Evolutionary conservation across 2,329 filamentous ascomycete genomes (phyloP), one percentile per base, ranked within the genome.

Genomic region (Penicillium sclerotigenum): DNA sequence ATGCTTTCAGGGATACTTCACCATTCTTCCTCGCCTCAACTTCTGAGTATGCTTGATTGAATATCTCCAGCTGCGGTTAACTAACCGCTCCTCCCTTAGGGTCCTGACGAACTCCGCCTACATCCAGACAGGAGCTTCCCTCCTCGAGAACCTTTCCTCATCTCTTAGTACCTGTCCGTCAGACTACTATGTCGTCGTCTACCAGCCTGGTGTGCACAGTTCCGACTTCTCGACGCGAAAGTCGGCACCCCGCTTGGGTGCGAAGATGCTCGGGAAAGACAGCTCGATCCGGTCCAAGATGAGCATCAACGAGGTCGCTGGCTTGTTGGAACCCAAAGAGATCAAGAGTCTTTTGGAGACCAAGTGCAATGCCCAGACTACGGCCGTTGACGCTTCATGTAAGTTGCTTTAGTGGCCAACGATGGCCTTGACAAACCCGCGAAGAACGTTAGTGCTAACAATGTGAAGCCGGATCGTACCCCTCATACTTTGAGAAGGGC

Each of bases 1-100:
- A 85, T 59, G 92, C 90, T 26, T 94, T 96, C 73, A 86, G 84
- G 60, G 88, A 96, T 75, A 91, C 92, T 2, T 92, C 90, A 52
- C 93, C 94, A 18, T 94, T 96, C 75, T 83, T 96, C 71, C 78
- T 97, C 63, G 87, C 95, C 73, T 97, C 93, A 31, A 93, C 88
- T 43, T 83, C 88, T 60, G 80, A 87, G 92, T 96, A 87, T 68
- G 87, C 64, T 61, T 34, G 24, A 46, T 38, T 48, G 20, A 24
- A 40, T 20, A 16, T 48, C 41, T 24, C 51, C 31, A 59, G 49
- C 54, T 59, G 45, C 50, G 20, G 41, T 55, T 54, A 68, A 64
- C 65, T 70, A 71, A 72, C 58, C 47, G 56, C 54, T 52, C 57
- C 48, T 57, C 54, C 55, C 51, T 20, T 63, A 78, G 75, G 58